These are phyloP conservation scores for Citrus reticulata DNA, from an alignment of 345 rosid genomes.

Conservation along the genomic window DNA sequence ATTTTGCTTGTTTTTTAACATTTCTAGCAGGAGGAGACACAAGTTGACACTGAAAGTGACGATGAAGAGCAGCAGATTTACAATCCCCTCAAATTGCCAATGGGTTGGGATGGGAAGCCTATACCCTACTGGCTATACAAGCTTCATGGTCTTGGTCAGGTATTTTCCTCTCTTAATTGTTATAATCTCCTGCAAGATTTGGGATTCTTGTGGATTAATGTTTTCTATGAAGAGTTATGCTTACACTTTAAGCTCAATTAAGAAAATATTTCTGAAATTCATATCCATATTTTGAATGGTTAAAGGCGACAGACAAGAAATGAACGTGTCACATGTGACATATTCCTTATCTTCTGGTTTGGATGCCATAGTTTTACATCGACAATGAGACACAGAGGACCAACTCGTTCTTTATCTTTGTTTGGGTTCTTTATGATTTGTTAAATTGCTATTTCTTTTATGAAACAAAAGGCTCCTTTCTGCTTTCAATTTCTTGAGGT, in stretches of 20 bases:
- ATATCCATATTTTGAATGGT: not conserved
- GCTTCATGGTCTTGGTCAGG: conserved; percentile 99
- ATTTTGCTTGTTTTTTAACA: conserved; percentile 6
- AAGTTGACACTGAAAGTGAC: conserved; percentile 89
- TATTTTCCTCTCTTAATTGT: conserved; percentile 18
- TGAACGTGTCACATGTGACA: not conserved
- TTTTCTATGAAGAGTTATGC: not conserved
- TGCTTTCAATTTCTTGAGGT: not conserved
- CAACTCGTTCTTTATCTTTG: not conserved
- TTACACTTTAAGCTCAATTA: not conserved
- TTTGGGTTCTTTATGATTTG: not conserved
- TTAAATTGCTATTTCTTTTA: not conserved
- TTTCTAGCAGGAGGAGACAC: conserved; percentile 73
- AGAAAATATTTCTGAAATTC: not conserved
- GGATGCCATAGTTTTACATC: not conserved
- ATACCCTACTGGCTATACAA: conserved; percentile 99
- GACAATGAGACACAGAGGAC: not conserved
- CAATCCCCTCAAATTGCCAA: conserved; percentile 91
- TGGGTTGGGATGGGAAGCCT: conserved; percentile 99
- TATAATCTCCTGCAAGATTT: not conserved
- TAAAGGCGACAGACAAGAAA: not conserved
- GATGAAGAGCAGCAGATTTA: conserved; percentile 95
- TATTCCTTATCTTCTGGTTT: not conserved
- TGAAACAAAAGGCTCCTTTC: not conserved
- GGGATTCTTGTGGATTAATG: not conserved